Conservation (phyloP, 805 yeast genomes). For the Grigorovia transvaalensis region DNA sequence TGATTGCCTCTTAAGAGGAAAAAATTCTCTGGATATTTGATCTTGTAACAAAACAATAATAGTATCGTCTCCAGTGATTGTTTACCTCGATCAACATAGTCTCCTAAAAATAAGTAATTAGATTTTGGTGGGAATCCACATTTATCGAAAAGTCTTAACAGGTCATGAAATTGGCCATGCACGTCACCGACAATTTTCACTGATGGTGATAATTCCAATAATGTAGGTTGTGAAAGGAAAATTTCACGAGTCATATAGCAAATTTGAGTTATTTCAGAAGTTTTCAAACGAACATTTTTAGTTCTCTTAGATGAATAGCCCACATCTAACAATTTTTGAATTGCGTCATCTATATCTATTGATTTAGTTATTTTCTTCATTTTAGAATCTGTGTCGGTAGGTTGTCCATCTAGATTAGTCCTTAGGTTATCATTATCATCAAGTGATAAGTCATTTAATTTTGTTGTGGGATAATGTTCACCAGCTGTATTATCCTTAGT, state of each 20-base stretch:
- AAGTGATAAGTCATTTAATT: not conserved
- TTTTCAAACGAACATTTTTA: constrained; percentile 77
- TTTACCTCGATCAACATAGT: constrained; percentile 95
- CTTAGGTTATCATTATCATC: not conserved
- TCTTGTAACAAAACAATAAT: constrained; percentile 80
- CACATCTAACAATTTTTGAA: constrained; percentile 85
- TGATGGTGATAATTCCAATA: constrained; percentile 73
- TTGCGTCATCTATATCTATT: constrained; percentile 71
- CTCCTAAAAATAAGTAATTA: constrained; percentile 87
- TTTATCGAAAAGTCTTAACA: constrained; percentile 81
- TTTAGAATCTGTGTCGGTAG: not conserved
- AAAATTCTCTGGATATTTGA: constrained; percentile 93
- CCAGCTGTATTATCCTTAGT: not conserved
- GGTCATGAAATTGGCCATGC: constrained; percentile 92
- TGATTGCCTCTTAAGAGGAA: constrained; percentile 91
- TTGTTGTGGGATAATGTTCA: not conserved
- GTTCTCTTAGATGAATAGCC: constrained; percentile 94
- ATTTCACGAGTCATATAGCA: constrained; percentile 86
- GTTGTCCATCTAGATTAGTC: not conserved
- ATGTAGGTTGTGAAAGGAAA: constrained; percentile 80
- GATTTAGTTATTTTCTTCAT: constrained; percentile 23
- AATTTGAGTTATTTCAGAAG: constrained; percentile 76
- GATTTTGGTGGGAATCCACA: constrained; percentile 96
- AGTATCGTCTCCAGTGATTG: constrained; percentile 90
- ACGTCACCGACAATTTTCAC: constrained; percentile 86